Percentiles rank a stretch among this genome's conserved stretches.
Evolutionary conservation across 805 yeast genomes (phyloP).

Genomic region (Metschnikowia anglica): DNA sequence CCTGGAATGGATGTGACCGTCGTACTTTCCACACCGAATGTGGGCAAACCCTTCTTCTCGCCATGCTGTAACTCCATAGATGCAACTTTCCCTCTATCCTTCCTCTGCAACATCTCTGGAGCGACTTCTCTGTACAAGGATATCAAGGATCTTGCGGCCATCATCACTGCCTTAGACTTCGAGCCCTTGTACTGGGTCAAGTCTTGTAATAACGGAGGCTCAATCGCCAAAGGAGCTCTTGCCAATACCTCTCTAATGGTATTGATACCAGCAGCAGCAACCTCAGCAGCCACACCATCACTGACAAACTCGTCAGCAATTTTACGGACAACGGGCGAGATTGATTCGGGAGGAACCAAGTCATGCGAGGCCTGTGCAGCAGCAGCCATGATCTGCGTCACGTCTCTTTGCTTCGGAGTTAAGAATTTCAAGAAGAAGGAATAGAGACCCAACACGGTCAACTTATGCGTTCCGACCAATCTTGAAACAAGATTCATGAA

Average conservation of each 20-base stretch:
- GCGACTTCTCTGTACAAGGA: constrained; percentile 90
- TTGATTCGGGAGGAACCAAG: constrained; percentile 92
- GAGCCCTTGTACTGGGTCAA: constrained; percentile 88
- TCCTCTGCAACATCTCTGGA: constrained; percentile 87
- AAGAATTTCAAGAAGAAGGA: constrained; percentile 84
- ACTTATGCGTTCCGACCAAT: constrained; percentile 90
- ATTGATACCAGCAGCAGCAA: constrained; percentile 96
- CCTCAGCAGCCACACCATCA: constrained; percentile 98
- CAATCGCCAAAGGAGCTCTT: constrained; percentile 94
- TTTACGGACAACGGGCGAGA: constrained; percentile 77
- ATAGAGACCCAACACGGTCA: constrained; percentile 85
- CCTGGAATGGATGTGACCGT: constrained; percentile 81
- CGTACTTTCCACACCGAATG: constrained; percentile 72
- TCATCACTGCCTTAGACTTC: constrained; percentile 88
- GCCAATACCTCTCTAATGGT: constrained; percentile 90
- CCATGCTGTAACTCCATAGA: constrained; percentile 70
- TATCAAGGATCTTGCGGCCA: constrained; percentile 89
- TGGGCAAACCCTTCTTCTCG: constrained; percentile 50
- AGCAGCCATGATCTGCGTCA: constrained; percentile 95
- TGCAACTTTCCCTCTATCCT: constrained; percentile 92
- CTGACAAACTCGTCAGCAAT: constrained; percentile 97
- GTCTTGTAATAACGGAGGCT: constrained; percentile 83
- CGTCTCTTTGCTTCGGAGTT: constrained; percentile 92
- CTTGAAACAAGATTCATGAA: constrained; percentile 86
- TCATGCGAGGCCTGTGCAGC: constrained; percentile 96